Base-by-base conservation (phyloP, 164 flowering plant species). In the Amborella trichopoda region DNA sequence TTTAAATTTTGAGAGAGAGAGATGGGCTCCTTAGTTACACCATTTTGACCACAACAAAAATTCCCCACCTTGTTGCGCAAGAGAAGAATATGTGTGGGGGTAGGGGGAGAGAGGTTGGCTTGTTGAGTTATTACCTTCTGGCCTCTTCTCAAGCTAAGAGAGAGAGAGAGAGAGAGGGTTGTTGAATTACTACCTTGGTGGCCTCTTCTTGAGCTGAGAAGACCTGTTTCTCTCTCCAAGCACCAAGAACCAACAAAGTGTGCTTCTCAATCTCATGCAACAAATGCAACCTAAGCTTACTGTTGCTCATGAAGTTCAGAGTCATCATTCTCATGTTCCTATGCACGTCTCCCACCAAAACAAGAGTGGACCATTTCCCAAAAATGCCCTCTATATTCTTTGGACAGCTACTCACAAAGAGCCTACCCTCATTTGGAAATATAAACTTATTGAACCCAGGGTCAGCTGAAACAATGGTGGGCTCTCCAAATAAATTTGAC, bases 351-450 rank as follows among this genome's bases (percentile, higher is more conserved):
- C 97, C 97, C 13, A 82, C 88, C 23, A 77, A 40, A 27, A 83
- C 95, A 49, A 89, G 48, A 93, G 85, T 82, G 1, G 97, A 89
- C 95, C 95, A 85, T 56, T 80, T 85, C 6, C 97, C 97, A 27
- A 89, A 78, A 36, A 89, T 85, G 23, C 90, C 93, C 5, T 83
- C 83, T 3, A 89, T 83, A 49, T 90, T 85, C 28, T 74, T 70
- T 5, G 97, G 97, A 44, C 85, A 89, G 61, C 95, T 82, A 48
- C 95, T 82, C 63, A 85, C 97, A 41, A 89, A 89, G 28, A 89
- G 45, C 24, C 72, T 57, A 43, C 97, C 97, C 52, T 89, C 97
- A 55, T 85, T 85, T 50, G 77, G 90, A 5, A 89, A 45, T 47
- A 89, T 73, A 50, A 66, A 80, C 26, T 80, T 63, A 46, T 89